A percentile compares a stretch with the other conserved stretches of the same genome.
These are phyloP conservation scores for Amesomyces nigricolor DNA, from an alignment of 2,329 filamentous ascomycete genomes.

Conservation along the genomic window DNA sequence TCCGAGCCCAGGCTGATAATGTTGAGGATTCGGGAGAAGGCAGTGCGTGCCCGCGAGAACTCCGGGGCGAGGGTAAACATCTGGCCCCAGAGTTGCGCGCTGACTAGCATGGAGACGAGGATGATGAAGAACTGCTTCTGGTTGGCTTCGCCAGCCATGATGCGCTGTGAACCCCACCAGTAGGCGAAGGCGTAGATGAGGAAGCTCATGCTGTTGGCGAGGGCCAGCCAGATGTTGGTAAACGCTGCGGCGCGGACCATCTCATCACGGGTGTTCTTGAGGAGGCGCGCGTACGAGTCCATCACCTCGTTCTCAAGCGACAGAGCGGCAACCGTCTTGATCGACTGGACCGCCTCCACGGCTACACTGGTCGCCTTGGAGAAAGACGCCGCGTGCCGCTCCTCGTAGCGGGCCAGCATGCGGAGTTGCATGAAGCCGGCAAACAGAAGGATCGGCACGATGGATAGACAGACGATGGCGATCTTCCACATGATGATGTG, in stretches of 20 bases:
- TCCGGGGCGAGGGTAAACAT: conserved; percentile 72
- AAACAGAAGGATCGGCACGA: conserved; percentile 62
- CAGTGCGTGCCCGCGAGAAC: conserved; percentile 59
- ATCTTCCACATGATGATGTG: conserved; percentile 73
- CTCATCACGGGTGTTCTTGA: conserved; percentile 48
- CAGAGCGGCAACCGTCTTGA: conserved; percentile 56
- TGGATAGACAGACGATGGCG: conserved; percentile 63
- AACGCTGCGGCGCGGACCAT: conserved; percentile 45
- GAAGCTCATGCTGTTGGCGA: conserved; percentile 56
- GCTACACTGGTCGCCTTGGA: conserved; percentile 58
- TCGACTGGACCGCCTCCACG: conserved; percentile 60
- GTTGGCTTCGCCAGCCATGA: conserved; percentile 58
- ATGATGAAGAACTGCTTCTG: conserved; percentile 71
- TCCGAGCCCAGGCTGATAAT: conserved; percentile 42
- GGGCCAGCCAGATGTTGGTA: conserved; percentile 55
- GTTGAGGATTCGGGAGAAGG: conserved; percentile 52
- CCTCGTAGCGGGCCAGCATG: conserved; percentile 56
- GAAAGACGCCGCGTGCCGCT: conserved; percentile 59
- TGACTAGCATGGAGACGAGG: conserved; percentile 64
- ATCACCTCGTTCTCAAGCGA: conserved; percentile 49
- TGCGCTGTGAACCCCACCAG: conserved; percentile 72
- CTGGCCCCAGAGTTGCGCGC: conserved; percentile 66
- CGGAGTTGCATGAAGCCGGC: conserved; percentile 64
- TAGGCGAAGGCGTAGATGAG: conserved; percentile 70
- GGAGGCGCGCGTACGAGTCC: conserved; percentile 46